Evolutionary conservation across 306 rosid species (phyloP), one percentile per base, ranked within the genome.

Genomic region (Citrullus colocynthis): DNA sequence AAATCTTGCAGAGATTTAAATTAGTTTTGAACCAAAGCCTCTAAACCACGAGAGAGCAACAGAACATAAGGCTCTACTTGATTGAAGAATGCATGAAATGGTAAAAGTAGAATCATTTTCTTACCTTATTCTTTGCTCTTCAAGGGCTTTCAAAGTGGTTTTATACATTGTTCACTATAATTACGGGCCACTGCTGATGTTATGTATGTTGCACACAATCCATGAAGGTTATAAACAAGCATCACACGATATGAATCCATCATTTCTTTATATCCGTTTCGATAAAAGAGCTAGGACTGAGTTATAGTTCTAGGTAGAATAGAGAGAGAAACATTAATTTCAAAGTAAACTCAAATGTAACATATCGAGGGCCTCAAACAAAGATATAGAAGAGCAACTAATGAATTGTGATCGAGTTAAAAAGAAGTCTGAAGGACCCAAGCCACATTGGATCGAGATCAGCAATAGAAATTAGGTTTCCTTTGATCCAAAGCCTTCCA

Each of bases 11-110:
- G 77, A 95, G 99, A 90, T 95, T 92, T 78, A 95, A 90, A 86
- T 90, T 95, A 61, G 97, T 92, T 85, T 95, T 92, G 86, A 95
- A 95, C 97, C 99, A 95, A 74, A 89, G 90, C 81, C 99, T 86
- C 99, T 95, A 88, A 84, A 85, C 66, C 76, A 79, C 61, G 64
- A 62, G 20, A 15, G 41, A 71, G 76, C 42, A 77, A 12, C 65
- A 51, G 56, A 71, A 58, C 63, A 76, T 32, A 57, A 72, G 37
- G 54, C 5, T 48, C 5, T 48, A 2, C 44, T 28, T 45, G 44
- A 64, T 13, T 48, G 44, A 39, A 20, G 64, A 78, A 75, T 55
- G 36, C 17, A 77, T n/a, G 20, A 4, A 4, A 49, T 8, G 30
- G 30, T 5, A 44, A 59, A 75, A 58, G 56, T 36, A 76, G 42